phyloP scores from a whole-genome alignment of 108 stramenopile genomes.

The Thalassiosira profunda region DNA sequence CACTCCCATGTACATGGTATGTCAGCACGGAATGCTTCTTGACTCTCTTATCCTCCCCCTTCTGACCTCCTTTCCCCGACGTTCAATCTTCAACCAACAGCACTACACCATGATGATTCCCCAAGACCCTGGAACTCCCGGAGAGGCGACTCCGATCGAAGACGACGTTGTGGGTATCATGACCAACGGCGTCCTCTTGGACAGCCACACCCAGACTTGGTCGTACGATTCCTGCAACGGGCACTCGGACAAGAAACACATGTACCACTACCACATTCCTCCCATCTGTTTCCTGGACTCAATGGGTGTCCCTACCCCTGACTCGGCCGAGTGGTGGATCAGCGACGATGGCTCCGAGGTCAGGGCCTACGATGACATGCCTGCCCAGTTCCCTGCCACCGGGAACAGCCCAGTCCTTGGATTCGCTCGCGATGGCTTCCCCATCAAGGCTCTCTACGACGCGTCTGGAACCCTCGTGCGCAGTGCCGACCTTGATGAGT shows the following conservation, averaged over 20 bases:
- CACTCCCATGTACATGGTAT: too few relatives aligned
- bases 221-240: conserved; percentile 27
- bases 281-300: conserved; percentile 24
- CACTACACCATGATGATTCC: conserved; percentile 28
- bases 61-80: too few relatives aligned
- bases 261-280: conserved; percentile 43
- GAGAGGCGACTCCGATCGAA: background rate
- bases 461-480: conserved; percentile 9
- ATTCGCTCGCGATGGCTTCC: conserved; percentile 40
- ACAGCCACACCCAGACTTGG: conserved; percentile 29
- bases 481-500: conserved; percentile 15
- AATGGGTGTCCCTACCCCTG: conserved; percentile 17
- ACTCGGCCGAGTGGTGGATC: conserved; percentile 8
- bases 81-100: too few relatives aligned
- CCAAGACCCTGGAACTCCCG: background rate
- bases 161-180: conserved; percentile 26
- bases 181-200: conserved; percentile 23
- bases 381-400: conserved; percentile 7
- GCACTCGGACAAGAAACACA: conserved; percentile 26
- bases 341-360: background rate
- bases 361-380: conserved; percentile 11
- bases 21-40: too few relatives aligned
- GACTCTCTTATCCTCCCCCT: too few relatives aligned
- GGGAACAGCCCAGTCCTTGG: conserved; percentile 31
- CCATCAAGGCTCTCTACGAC: conserved; percentile 40